Conservation (phyloP, 2,329 filamentous ascomycete species). For the Xylaria sp. region DNA sequence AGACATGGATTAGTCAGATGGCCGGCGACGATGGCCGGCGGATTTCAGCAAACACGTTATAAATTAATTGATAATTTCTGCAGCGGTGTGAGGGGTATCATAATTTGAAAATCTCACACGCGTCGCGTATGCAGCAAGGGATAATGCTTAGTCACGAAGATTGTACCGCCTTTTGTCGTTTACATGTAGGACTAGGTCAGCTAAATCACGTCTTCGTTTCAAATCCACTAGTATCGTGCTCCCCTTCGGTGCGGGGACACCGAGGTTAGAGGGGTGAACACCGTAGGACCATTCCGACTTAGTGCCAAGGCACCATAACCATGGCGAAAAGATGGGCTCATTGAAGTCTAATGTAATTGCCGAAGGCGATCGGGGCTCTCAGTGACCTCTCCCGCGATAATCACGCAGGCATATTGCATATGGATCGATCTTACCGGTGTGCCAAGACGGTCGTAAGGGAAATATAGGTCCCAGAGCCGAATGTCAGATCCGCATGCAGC, state of each 20-base stretch:
- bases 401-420: neutral
- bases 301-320: neutral
- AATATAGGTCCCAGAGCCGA: neutral
- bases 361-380: neutral
- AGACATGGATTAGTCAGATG: constrained; percentile 9
- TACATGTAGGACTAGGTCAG: constrained; percentile 1
- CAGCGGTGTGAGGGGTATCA: constrained; percentile 3
- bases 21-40: neutral
- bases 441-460: neutral
- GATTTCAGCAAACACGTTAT: neutral
- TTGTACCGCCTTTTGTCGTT: neutral
- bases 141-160: constrained; percentile 2
- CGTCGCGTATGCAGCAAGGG: neutral
- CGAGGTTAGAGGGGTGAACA: neutral
- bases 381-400: neutral
- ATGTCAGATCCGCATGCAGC: neutral
- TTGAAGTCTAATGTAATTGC: too few relatives aligned
- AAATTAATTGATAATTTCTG: neutral
- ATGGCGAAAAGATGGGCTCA: too few relatives aligned
- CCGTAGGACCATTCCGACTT: neutral
- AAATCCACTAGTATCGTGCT: constrained; percentile 6
- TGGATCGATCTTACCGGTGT: neutral
- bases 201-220: constrained; percentile 12
- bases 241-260: constrained; percentile 9
- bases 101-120: constrained; percentile 12